Evolutionary conservation across 805 yeast genomes (phyloP).

Genomic region (Candida mattraensis): DNA sequence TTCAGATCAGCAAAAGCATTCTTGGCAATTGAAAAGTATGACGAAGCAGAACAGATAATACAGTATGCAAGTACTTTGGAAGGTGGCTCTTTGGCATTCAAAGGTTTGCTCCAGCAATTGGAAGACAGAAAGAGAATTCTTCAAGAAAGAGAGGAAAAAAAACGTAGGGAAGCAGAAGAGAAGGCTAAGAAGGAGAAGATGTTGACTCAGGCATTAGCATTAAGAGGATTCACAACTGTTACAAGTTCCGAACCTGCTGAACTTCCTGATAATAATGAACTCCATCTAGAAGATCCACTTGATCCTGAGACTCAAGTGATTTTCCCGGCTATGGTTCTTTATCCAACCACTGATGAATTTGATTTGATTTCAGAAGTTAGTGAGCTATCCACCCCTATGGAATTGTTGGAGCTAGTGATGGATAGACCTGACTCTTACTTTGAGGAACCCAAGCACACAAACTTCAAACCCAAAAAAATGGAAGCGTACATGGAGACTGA

Average conservation of each 20-base stretch:
- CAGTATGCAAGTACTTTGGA: slow-evolving; percentile 67
- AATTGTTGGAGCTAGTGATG: slow-evolving; percentile 58
- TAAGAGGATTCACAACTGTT: slow-evolving; percentile 56
- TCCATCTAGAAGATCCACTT: slow-evolving; percentile 59
- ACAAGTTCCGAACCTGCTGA: slow-evolving; percentile 56
- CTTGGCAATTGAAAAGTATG: slow-evolving; percentile 59
- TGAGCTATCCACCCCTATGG: slow-evolving; percentile 67
- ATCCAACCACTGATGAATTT: slow-evolving; percentile 82
- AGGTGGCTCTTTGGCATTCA: slow-evolving; percentile 55
- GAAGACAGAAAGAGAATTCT: slow-evolving; percentile 27
- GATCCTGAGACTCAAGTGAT: slow-evolving; percentile 77
- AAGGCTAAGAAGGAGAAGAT: slow-evolving; percentile 42
- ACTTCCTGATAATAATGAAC: slow-evolving; percentile 49
- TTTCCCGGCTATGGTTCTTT: slow-evolving; percentile 78
- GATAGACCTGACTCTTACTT: slow-evolving; percentile 72
- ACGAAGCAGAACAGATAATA: slow-evolving; percentile 69
- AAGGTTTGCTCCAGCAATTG: slow-evolving; percentile 43
- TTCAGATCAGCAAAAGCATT: slow-evolving; percentile 85
- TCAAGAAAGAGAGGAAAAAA: slow-evolving; percentile 29
- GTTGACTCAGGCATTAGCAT: slow-evolving; percentile 57
- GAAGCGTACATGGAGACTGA: slow-evolving; percentile 81
- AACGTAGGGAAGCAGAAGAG: slow-evolving; percentile 38
- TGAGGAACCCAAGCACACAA: slow-evolving; percentile 56
- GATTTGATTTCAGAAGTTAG: slow-evolving; percentile 77
- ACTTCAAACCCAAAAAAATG: slow-evolving; percentile 58